Percentiles rank a stretch among this genome's conserved stretches.
Conservation (phyloP, 148 eudicot genomes). For the Salicornia ramosissima region DNA sequence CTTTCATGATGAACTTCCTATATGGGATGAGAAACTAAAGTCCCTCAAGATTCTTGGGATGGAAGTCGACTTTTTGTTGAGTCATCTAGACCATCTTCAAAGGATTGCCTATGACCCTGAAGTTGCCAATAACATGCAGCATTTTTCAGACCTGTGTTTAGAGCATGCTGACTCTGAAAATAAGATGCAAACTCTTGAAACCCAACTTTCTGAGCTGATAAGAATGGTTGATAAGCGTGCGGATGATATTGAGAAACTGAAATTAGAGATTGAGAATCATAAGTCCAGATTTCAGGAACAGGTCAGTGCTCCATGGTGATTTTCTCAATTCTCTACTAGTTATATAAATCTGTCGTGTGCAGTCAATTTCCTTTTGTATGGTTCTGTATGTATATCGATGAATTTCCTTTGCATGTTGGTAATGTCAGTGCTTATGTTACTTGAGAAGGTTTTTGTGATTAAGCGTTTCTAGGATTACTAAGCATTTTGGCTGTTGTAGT, state of each 20-base stretch:
- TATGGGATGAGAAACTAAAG: slow-evolving; percentile 48
- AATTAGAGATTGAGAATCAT: slow-evolving; percentile 33
- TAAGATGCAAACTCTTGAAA: slow-evolving; percentile 34
- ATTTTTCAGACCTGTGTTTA: slow-evolving; percentile 32
- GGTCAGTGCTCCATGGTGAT: slow-evolving; percentile 63
- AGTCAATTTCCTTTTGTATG: background rate
- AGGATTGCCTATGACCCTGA: slow-evolving; percentile 37
- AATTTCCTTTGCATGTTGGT: background rate
- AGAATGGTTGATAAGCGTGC: slow-evolving; percentile 28
- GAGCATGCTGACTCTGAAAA: slow-evolving; percentile 28
- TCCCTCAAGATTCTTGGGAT: slow-evolving; percentile 51
- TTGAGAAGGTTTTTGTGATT: background rate
- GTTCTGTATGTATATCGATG: background rate
- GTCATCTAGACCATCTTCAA: slow-evolving; percentile 30
- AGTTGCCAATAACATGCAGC: slow-evolving; percentile 29
- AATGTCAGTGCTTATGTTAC: background rate
- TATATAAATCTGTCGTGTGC: slow-evolving; percentile 3
- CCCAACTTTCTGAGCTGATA: slow-evolving; percentile 36
- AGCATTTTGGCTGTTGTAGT: background rate
- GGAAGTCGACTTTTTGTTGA: slow-evolving; percentile 49
- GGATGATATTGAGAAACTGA: slow-evolving; percentile 29
- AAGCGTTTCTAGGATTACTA: background rate
- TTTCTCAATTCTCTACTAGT: background rate
- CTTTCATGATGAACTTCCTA: slow-evolving; percentile 30
- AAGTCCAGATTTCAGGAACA: slow-evolving; percentile 47